Conservation (phyloP, 257 asterid species). For the Nicotiana knightiana region DNA sequence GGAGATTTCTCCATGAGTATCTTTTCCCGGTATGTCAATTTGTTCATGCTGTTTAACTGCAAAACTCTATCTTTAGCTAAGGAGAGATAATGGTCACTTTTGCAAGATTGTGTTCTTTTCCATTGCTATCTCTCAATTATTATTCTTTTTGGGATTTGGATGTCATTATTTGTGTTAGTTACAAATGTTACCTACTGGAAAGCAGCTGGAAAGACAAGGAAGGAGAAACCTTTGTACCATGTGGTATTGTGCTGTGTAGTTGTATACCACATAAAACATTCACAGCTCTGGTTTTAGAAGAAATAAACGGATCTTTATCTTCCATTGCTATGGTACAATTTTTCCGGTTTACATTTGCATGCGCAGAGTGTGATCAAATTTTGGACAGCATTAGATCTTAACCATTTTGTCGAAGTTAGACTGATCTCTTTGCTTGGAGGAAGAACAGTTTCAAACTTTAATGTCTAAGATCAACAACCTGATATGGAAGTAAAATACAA, state of each 20-base stretch:
- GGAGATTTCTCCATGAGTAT: slow-evolving; percentile 56
- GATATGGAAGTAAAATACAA: background rate
- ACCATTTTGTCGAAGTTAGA: background rate
- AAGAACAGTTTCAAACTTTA: background rate
- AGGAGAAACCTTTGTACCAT: background rate
- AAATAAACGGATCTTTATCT: background rate
- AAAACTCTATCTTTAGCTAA: slow-evolving; percentile 3
- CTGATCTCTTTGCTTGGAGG: background rate
- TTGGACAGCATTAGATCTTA: background rate
- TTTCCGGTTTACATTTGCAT: slow-evolving; percentile 1
- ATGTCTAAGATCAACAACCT: background rate
- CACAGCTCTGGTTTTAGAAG: background rate
- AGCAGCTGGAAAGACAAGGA: slow-evolving; percentile 10
- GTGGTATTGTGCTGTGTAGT: background rate
- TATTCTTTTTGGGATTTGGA: too few species aligned
- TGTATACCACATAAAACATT: background rate
- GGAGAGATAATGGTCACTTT: slow-evolving; percentile 3
- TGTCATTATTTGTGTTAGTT: slow-evolving; percentile 5
- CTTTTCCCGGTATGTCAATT: slow-evolving; percentile 18
- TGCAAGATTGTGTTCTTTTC: background rate
- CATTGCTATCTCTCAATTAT: background rate
- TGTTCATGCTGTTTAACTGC: slow-evolving; percentile 7
- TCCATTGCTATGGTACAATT: background rate
- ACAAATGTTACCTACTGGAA: background rate
- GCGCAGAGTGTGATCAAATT: background rate